Percentiles rank a stretch among this genome's conserved stretches.
Conservation (phyloP, 148 eudicot species). For the Camellia lanceoleosa region DNA sequence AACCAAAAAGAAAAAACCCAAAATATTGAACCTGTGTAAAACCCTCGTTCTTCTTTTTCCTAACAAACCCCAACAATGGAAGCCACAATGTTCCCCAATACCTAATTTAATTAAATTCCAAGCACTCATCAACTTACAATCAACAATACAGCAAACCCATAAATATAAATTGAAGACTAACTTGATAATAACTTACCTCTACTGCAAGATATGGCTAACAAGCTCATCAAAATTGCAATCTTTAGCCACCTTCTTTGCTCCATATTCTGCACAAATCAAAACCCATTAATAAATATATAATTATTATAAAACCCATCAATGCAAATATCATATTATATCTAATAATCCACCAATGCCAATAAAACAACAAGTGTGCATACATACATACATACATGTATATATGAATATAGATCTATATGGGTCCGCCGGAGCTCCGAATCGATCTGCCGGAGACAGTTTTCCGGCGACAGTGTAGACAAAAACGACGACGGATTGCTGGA, state of each 20-base stretch:
- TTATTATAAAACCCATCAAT: neutral
- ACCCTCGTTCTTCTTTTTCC: neutral
- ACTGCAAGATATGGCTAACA: conserved; percentile 8
- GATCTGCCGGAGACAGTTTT: neutral
- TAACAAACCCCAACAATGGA: neutral
- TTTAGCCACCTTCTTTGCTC: conserved; percentile 17
- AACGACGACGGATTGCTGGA: neutral
- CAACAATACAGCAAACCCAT: neutral
- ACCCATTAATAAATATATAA: neutral
- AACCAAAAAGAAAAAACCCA: neutral
- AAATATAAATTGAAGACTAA: neutral
- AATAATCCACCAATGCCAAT: neutral
- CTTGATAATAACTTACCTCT: conserved; percentile 9
- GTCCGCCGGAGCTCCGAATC: neutral
- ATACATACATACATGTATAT: neutral
- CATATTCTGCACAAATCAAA: conserved; percentile 20
- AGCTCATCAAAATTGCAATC: conserved; percentile 19
- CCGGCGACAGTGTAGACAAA: neutral
- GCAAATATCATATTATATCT: neutral
- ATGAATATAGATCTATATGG: neutral
- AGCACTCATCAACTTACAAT: neutral
- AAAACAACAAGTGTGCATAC: neutral
- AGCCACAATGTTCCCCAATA: too few relatives aligned
- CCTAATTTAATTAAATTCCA: neutral
- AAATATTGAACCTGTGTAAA: neutral